Evolutionary conservation across 768 basidiomycete species (phyloP).

Genomic region (Piloderma croceum): DNA sequence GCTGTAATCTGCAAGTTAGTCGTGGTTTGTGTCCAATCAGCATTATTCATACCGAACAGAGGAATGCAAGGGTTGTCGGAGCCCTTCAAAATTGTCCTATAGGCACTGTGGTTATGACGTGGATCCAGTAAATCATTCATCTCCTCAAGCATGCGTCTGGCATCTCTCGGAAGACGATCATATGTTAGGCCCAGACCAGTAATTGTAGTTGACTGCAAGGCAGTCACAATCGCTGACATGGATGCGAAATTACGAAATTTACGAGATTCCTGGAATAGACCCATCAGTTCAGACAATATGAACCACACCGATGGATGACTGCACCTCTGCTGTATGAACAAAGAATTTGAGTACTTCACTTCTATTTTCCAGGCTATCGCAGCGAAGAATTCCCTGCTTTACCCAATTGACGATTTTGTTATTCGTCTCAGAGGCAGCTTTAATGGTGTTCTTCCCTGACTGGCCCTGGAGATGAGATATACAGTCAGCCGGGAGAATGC

Average conservation of each 20-base stretch:
- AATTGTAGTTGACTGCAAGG: conserved; percentile 36
- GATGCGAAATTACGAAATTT: conserved; percentile 41
- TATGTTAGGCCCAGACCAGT: conserved; percentile 32
- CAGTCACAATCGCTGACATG: conserved; percentile 36
- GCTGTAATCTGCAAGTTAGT: not conserved
- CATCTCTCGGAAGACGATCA: conserved; percentile 22
- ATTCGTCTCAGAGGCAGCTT: conserved; percentile 29
- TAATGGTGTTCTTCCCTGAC: conserved; percentile 27
- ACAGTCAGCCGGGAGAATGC: conserved; percentile 37
- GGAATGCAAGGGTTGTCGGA: conserved; percentile 16
- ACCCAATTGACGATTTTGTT: conserved; percentile 37
- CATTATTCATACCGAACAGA: conserved; percentile 28
- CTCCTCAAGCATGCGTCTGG: conserved; percentile 26
- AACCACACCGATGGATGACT: conserved; percentile 8
- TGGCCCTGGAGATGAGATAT: conserved; percentile 32
- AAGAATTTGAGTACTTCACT: conserved; percentile 40
- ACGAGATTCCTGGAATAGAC: conserved; percentile 35
- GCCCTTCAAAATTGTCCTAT: conserved; percentile 30
- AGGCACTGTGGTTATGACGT: conserved; percentile 30
- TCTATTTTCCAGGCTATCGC: conserved; percentile 31
- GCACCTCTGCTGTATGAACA: conserved; percentile 36
- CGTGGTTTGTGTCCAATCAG: conserved; percentile 1
- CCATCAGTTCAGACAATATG: not conserved
- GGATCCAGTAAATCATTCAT: conserved; percentile 32
- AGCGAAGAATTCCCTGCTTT: conserved; percentile 36